phyloP scores from a whole-genome alignment of 2,329 filamentous ascomycete genomes.

The Pseudopithomyces chartarum region DNA sequence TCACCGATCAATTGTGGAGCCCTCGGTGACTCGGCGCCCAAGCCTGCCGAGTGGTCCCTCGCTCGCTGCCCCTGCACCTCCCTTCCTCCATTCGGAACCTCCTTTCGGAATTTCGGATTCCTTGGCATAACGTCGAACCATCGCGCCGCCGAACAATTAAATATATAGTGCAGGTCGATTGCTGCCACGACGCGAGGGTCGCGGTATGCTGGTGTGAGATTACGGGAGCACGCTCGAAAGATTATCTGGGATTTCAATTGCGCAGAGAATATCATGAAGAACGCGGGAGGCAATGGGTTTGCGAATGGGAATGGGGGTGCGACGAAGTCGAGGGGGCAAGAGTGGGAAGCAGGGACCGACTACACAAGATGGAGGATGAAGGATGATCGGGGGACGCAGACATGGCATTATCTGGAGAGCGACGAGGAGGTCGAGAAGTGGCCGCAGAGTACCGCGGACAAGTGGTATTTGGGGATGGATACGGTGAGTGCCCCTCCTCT shows the following conservation, averaged over 20 bases:
- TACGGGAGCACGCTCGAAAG: background rate
- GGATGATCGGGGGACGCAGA: constrained; percentile 83
- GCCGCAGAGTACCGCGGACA: constrained; percentile 90
- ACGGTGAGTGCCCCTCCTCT: constrained; percentile 59
- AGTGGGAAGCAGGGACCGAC: constrained; percentile 63
- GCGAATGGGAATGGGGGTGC: constrained; percentile 14
- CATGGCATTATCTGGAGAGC: constrained; percentile 85
- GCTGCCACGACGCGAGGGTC: background rate
- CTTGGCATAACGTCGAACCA: background rate
- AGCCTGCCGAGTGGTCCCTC: background rate
- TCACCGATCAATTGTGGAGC: background rate
- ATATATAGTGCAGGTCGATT: background rate
- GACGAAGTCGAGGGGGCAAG: constrained; percentile 15
- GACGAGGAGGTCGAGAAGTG: constrained; percentile 74
- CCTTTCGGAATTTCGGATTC: constrained; percentile 2
- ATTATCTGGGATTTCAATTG: background rate
- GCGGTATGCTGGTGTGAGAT: background rate
- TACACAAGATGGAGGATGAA: constrained; percentile 80
- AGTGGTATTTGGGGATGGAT: constrained; percentile 80
- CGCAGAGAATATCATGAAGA: constrained; percentile 19
- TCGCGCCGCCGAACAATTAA: background rate
- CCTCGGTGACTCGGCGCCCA: background rate
- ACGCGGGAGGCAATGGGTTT: constrained; percentile 21
- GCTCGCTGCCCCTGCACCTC: background rate
- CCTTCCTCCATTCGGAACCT: constrained; percentile 1